Evolutionary conservation across 306 rosid genomes (phyloP), one percentile per base, ranked within the genome.

Genomic region (Castanea mollissima): DNA sequence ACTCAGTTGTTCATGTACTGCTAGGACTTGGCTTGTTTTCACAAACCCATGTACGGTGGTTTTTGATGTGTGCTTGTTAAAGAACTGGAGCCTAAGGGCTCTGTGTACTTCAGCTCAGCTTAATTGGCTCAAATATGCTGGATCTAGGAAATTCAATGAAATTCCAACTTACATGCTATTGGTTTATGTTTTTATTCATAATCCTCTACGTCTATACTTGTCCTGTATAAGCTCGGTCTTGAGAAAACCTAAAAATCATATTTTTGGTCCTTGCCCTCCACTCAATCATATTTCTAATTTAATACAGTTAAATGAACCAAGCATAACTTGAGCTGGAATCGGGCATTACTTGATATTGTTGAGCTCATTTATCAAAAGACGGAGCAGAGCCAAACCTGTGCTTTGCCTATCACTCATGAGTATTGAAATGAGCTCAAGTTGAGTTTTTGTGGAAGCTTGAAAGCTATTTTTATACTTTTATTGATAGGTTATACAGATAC

Each of bases 281-380:
- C 69, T 63, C 29, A 5, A 13, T 63, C 16, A 14, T 25, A 15
- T 63, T 29, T 63, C 7, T 29, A 29, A 27, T 63, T 14, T 15
- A 29, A 14, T 19, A 29, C 69, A 2, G 11, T 63, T 63, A 29
- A 27, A 29, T 63, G 69, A 6, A 29, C 38, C 20, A 63, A 29
- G 69, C 69, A 63, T 63, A 63, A 63, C 41, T 63, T 63, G 69
- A 63, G 44, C 69, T 29, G 69, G 41, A 63, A 63, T 41, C 3
- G 3, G 46, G 46, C 12, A 8, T 41, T 41, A 41, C 1, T 41
- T 41, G 46, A 41, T 41, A 41, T 41, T 41, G 12, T 14, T 25
- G n/a, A 29, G 20, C n/a, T 29, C 41, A 63, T 14, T 14, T 41
- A 29, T 4, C 69, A 13, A 29, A 63, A 63, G 11, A 63, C 31